Base-by-base conservation (phyloP, 2,329 filamentous ascomycete genomes). In the Onygenales sp. region DNA sequence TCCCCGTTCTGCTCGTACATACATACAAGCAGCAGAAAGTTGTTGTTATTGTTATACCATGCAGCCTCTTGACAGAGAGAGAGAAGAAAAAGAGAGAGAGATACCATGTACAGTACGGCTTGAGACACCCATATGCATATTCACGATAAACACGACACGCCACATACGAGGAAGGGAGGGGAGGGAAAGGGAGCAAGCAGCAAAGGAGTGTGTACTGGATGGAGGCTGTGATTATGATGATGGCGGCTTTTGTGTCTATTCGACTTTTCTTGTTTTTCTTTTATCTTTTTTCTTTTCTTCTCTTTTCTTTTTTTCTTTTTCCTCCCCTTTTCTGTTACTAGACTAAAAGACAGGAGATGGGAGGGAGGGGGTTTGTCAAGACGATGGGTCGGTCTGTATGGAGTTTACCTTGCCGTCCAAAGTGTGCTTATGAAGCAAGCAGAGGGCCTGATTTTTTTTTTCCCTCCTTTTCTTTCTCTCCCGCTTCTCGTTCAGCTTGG, bases 101-200 rank as follows among this genome's bases (percentile, higher is more conserved):
- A 49, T 53, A 56, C 33, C 43, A 34, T 54, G 37, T 56, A 56
- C 36, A 40, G 21, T 36, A 39, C 17, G 9, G 36, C 11, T 40
- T 49, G 36, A 39, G 13, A n/a, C 17, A 39, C 36, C 36, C 6
- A 40, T 27, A 49, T 40, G 13, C 47, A 49, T 32, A 49, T 49
- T 54, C 39, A 56, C 31, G 52, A 56, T 52, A 49, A 27, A 52
- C 33, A 56, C 52, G 52, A 54, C 40, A 47, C 27, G 33, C 42
- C 21, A 27, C 21, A 43, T 9, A 27, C 9, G 37, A n/a, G 11
- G 9, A 10, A 44, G 42, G 36, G 36, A 39, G 4, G 10, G 14
- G 36, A 13, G 6, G 46, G 36, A 2, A 3, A 0, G 17, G 17
- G 7, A 14, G 14, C n/a, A 17, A 36, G 45, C 33, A 21, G 33